Conservation (phyloP, 2,329 filamentous ascomycete species). For the Thielaviopsis punctulata region DNA sequence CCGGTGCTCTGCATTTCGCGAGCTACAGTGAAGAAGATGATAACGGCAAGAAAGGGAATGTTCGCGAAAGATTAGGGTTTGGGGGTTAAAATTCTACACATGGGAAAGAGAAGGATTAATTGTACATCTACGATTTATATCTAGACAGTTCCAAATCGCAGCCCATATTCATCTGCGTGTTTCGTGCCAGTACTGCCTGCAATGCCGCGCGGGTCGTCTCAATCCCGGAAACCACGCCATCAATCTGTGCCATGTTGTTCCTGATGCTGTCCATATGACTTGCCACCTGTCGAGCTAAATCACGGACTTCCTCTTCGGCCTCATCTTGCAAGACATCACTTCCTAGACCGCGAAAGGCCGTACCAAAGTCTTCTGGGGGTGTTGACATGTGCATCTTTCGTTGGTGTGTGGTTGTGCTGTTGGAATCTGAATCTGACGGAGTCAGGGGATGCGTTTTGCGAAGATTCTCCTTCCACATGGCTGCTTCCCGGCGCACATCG, state of each 20-base stretch:
- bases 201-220: slow-evolving; percentile 30
- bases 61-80: not conserved
- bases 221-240: slow-evolving; percentile 33
- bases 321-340: slow-evolving; percentile 19
- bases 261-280: slow-evolving; percentile 40
- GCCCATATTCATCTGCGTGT: slow-evolving; percentile 23
- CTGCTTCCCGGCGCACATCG: slow-evolving; percentile 37
- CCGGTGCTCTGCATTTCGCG: slow-evolving; percentile 58
- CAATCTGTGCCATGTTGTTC: slow-evolving; percentile 35
- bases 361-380: not conserved
- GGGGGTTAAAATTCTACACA: not conserved
- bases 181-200: slow-evolving; percentile 28
- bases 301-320: slow-evolving; percentile 6
- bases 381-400: not conserved
- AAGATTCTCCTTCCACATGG: slow-evolving; percentile 30
- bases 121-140: not conserved
- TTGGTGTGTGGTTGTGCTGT: not conserved
- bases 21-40: slow-evolving; percentile 34
- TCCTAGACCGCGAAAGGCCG: slow-evolving; percentile 24
- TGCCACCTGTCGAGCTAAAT: slow-evolving; percentile 23
- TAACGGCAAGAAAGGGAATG: slow-evolving; percentile 23
- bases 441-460: slow-evolving; percentile 22
- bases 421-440: not conserved
- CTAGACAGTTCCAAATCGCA: not conserved
- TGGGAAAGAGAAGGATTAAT: no score